phyloP scores from a whole-genome alignment of 805 yeast genomes.

The Cyberlindnera xishuangbannaensis region DNA sequence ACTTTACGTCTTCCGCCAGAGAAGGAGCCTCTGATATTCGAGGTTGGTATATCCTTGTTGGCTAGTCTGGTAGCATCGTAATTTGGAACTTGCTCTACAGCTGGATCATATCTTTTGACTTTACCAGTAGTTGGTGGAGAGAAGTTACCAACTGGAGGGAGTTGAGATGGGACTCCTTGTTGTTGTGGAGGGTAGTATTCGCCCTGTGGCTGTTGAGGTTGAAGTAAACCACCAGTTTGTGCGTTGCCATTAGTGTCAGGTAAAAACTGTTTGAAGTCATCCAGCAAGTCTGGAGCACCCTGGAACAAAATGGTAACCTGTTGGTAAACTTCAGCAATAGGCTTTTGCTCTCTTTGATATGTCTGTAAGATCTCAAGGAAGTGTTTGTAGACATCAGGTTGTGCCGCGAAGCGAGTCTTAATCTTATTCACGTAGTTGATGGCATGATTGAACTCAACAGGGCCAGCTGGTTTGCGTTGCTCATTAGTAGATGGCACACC shows the following conservation, averaged over 20 bases:
- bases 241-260: conserved; percentile 54
- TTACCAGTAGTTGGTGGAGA: conserved; percentile 53
- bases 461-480: conserved; percentile 37
- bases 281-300: conserved; percentile 89
- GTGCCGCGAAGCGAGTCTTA: conserved; percentile 86
- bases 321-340: conserved; percentile 90
- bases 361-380: conserved; percentile 94
- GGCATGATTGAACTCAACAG: conserved; percentile 95
- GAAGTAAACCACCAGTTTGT: conserved; percentile 18
- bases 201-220: conserved; percentile 14
- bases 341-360: conserved; percentile 92
- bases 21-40: conserved; percentile 30
- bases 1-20: conserved; percentile 21
- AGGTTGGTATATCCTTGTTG: conserved; percentile 29
- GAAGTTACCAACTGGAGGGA: conserved; percentile 87
- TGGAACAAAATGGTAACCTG: conserved; percentile 87
- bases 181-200: conserved; percentile 26
- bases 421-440: conserved; percentile 94
- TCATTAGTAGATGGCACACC: conserved; percentile 1
- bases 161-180: conserved; percentile 33
- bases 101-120: conserved; percentile 14
- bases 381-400: conserved; percentile 93
- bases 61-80: conserved; percentile 17
- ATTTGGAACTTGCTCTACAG: conserved; percentile 9
- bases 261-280: conserved; percentile 90